phyloP scores from a whole-genome alignment of 2,329 filamentous ascomycete genomes.

The Fonsecaea erecta region DNA sequence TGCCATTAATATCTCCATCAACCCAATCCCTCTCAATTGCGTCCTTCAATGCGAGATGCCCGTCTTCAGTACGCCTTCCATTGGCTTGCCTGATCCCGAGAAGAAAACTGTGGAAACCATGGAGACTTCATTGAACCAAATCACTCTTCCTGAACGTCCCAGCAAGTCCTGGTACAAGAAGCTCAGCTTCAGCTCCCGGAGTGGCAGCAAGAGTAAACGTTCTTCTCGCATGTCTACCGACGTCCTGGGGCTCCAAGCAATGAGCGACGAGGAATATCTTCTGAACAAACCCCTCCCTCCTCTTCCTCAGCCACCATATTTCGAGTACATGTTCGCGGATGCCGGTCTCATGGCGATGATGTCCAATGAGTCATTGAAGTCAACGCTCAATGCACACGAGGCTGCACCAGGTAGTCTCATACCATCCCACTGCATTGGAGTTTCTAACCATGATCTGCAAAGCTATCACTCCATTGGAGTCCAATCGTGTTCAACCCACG shows the following conservation, averaged over 20 bases:
- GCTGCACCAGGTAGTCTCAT: neutral
- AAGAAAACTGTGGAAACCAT: constrained; percentile 9
- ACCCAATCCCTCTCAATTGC: neutral
- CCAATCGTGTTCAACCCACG: neutral
- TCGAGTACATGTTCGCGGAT: constrained; percentile 28
- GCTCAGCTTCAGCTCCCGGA: constrained; percentile 12
- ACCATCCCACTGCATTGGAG: neutral
- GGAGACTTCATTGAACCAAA: neutral
- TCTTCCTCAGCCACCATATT: constrained; percentile 22
- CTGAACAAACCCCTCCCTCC: constrained; percentile 32
- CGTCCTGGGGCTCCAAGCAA: neutral
- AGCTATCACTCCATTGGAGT: neutral
- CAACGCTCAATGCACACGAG: neutral
- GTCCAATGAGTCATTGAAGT: constrained; percentile 1
- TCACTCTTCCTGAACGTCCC: constrained; percentile 4
- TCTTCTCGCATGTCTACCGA: constrained; percentile 5
- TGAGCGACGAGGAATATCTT: constrained; percentile 20
- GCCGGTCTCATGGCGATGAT: constrained; percentile 13
- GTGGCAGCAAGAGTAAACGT: neutral
- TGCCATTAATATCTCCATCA: neutral
- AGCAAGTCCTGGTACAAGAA: constrained; percentile 19
- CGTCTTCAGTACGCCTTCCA: constrained; percentile 1
- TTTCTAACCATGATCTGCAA: neutral
- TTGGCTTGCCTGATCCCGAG: constrained; percentile 15
- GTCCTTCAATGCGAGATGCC: constrained; percentile 3